Evolutionary conservation across 441 rosid genomes (phyloP).

Genomic region (Melastoma candidum): DNA sequence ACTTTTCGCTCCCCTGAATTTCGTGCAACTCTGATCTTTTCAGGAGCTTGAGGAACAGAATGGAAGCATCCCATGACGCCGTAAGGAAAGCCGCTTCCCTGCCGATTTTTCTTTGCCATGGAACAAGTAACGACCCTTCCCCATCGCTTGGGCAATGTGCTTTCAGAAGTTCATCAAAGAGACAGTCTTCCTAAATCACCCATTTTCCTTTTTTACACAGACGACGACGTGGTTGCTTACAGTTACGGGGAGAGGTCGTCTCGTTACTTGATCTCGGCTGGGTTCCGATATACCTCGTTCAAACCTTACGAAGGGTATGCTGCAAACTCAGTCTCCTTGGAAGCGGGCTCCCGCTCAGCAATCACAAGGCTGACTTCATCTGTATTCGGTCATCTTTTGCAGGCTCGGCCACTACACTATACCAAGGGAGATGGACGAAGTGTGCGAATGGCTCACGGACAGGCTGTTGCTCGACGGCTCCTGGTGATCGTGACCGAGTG

Average conservation of each 20-base stretch:
- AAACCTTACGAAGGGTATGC: no score
- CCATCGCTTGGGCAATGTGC: no score
- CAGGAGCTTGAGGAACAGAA: conserved; percentile 9
- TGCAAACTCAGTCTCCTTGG: background rate
- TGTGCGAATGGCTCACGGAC: conserved; percentile 60
- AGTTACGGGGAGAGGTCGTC: no score
- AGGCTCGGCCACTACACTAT: conserved; percentile 92
- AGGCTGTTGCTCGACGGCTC: conserved; percentile 72
- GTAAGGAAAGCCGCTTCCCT: conserved; percentile 7
- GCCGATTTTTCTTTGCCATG: conserved; percentile 14
- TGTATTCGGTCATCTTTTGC: conserved; percentile 15
- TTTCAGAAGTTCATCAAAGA: no score
- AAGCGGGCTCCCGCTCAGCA: background rate
- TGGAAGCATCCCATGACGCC: conserved; percentile 7
- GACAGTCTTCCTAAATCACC: no score
- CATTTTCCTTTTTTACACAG: no score
- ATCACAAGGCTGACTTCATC: background rate
- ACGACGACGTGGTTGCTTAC: no score
- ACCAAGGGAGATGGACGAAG: conserved; percentile 79
- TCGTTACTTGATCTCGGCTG: no score
- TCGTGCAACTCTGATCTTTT: no score
- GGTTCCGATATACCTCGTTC: no score
- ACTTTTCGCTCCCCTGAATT: no score
- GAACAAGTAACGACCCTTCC: background rate
- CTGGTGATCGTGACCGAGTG: conserved; percentile 9